Base-by-base conservation (phyloP, 2,329 filamentous ascomycete genomes). In the Stemphylium beticola region DNA sequence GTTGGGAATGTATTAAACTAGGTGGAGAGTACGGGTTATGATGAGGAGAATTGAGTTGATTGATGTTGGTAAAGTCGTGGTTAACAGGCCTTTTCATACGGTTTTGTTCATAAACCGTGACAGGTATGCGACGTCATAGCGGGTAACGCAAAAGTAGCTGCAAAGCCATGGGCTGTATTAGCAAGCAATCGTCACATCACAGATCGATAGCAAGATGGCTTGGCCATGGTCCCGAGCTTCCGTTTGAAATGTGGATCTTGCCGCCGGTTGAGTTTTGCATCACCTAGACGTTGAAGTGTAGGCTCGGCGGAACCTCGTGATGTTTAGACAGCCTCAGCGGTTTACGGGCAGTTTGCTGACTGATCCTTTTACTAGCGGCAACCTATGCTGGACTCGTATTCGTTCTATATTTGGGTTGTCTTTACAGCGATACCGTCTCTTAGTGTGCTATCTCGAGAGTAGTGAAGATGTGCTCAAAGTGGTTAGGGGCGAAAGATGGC, bases 81-180 rank as follows among this genome's bases (percentile, higher is more conserved):
- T 52, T 32, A 34, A 51, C 47, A 42, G 37, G 49, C 36, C 17
- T 49, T 51, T 44, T 48, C 40, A 18, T 36, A 37, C 43, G 41
- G 48, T 40, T 20, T 20, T 22, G 47, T 55, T 46, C 20, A 55
- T 53, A 50, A 55, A 45, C 50, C 8, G 67, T 71, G 67, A 71
- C 68, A 60, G 50, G 18, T 12, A 37, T 22, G 59, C 66, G 65
- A 71, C 68, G 67, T 71, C 68, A 71, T 70, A 66, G 64, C 62
- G 66, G 63, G 61, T 64, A 65, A 53, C 45, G 42, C 39, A 49
- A 29, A 38, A 41, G 44, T 45, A 33, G 44, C 33, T 46, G 52
- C 47, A 46, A 51, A 52, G 40, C 31, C 34, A 46, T 29, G 41
- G 26, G 18, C 14, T 32, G 39, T 57, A 55, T 65, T 56, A 57